These are phyloP conservation scores for Nicotiana otophora DNA, from an alignment of 257 asterid species.

Conservation along the genomic window DNA sequence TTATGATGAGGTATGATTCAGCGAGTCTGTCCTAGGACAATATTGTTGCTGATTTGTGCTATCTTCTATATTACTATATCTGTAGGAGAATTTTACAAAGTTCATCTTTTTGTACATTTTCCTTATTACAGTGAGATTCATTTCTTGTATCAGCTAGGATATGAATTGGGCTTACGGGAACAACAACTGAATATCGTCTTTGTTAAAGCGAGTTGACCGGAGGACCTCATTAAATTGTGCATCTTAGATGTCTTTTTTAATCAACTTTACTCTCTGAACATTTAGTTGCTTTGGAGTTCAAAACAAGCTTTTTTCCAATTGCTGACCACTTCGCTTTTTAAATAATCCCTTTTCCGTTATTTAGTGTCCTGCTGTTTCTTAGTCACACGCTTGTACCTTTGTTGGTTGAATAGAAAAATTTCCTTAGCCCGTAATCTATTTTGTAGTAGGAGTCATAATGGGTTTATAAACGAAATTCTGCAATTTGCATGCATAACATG, in stretches of 20 bases:
- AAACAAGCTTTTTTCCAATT: background rate
- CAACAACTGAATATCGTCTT: no score
- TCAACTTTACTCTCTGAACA: background rate
- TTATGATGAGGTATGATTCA: constrained; percentile 66
- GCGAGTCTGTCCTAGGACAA: constrained; percentile 5
- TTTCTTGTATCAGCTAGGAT: no score
- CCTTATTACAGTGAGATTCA: background rate
- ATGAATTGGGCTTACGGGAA: no score
- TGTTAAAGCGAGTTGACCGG: no score
- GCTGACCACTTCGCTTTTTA: background rate
- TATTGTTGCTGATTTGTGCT: background rate
- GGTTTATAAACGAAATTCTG: background rate
- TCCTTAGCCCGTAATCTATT: background rate
- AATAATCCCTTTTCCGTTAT: background rate
- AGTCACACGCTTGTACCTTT: background rate
- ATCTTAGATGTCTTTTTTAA: background rate
- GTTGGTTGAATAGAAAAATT: background rate
- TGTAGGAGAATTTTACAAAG: background rate
- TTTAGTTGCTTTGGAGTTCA: background rate
- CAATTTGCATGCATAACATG: background rate
- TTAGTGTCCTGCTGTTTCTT: background rate
- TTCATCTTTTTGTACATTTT: background rate
- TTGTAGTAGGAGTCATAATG: background rate
- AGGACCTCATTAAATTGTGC: background rate
- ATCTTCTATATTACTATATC: background rate